Conservation (phyloP, 352 stramenopile genomes). For the Plasmopara muralis region DNA sequence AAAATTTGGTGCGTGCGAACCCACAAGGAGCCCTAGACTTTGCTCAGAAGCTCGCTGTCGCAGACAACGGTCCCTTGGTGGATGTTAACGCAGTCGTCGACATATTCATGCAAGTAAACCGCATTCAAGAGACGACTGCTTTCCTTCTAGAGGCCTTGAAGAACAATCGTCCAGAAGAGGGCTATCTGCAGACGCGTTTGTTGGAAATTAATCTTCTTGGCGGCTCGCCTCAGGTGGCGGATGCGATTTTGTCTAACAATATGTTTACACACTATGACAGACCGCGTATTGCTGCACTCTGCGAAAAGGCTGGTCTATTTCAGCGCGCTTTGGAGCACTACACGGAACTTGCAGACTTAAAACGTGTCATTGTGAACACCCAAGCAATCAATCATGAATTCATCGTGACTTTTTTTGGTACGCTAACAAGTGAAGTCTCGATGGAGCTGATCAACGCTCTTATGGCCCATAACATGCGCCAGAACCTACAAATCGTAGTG, state of each 20-base stretch:
- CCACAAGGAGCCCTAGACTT: constrained; percentile 96
- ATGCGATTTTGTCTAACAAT: constrained; percentile 99
- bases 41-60: constrained; percentile 96
- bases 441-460: constrained; percentile 98
- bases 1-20: constrained; percentile 98
- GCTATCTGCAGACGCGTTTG: constrained; percentile 98
- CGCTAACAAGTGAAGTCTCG: constrained; percentile 94
- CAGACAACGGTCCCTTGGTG: constrained; percentile 92
- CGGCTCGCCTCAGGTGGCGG: constrained; percentile 97
- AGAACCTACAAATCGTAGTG: constrained; percentile 99
- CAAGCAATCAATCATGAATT: constrained; percentile 95
- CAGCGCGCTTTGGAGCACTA: constrained; percentile 99
- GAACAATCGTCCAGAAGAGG: constrained; percentile 98
- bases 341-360: constrained; percentile 97
- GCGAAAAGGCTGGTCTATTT: constrained; percentile 97
- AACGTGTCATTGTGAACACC: constrained; percentile 91
- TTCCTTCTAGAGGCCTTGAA: constrained; percentile 99
- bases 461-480: constrained; percentile 94
- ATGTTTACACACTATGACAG: constrained; percentile 99
- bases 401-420: constrained; percentile 98
- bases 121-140: constrained; percentile 98
- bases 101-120: constrained; percentile 99
- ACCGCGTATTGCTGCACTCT: constrained; percentile 96
- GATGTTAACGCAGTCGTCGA: constrained; percentile 99
- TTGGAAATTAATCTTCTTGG: constrained; percentile 99